phyloP scores from a whole-genome alignment of 306 rosid species.

The Vigna trinervia region DNA sequence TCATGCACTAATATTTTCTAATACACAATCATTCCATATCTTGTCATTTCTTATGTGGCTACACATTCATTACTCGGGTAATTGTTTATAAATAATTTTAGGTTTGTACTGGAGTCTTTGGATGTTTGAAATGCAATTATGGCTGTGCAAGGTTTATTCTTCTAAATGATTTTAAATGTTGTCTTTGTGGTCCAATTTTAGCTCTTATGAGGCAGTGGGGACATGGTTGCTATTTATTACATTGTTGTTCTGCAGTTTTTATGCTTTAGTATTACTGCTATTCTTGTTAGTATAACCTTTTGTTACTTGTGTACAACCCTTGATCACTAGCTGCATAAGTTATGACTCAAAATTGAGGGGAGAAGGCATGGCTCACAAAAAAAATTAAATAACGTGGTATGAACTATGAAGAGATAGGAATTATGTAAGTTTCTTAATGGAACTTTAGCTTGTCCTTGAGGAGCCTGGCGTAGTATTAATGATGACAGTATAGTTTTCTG shows the following conservation, averaged over 20 bases:
- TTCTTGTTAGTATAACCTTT: constrained; percentile 20
- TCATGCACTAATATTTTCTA: not conserved
- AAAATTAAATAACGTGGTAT: not conserved
- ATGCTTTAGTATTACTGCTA: not conserved
- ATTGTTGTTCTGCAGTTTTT: not conserved
- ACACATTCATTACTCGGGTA: not conserved
- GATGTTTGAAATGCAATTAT: constrained; percentile 16
- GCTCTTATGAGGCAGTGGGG: constrained; percentile 16
- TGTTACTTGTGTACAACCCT: no score
- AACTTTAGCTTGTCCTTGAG: constrained; percentile 1
- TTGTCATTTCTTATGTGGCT: not conserved
- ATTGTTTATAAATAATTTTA: not conserved
- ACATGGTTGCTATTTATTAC: not conserved
- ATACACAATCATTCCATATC: not conserved
- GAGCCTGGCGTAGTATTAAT: not conserved
- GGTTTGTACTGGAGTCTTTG: not conserved
- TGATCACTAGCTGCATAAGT: no score
- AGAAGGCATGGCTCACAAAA: no score
- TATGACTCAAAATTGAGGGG: no score
- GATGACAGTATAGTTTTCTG: constrained; percentile 1
- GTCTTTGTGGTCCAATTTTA: constrained; percentile 23
- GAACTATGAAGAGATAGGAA: constrained; percentile 19
- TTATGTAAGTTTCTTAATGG: not conserved
- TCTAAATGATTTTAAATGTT: not conserved
- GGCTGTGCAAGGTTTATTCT: not conserved